Evolutionary conservation across 495 filamentous ascomycete species (phyloP).

Genomic region (Elasticomyces elasticus): DNA sequence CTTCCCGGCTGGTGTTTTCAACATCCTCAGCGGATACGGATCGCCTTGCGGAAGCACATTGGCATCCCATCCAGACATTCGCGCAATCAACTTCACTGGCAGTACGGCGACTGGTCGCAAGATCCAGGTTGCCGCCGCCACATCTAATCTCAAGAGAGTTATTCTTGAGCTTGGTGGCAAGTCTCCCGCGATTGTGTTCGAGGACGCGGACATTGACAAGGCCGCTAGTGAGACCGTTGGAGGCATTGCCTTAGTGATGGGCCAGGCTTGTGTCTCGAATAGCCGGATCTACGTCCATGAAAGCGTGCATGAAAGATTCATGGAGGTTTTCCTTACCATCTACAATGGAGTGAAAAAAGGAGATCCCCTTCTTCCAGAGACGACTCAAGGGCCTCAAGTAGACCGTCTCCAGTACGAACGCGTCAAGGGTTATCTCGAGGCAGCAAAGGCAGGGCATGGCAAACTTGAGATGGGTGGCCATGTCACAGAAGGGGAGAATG

Average conservation of each 20-base stretch:
- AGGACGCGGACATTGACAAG: constrained; percentile 29
- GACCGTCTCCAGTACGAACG: constrained; percentile 13
- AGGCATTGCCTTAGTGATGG: constrained; percentile 23
- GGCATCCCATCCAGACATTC: constrained; percentile 20
- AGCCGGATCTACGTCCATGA: constrained; percentile 34
- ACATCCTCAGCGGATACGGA: constrained; percentile 31
- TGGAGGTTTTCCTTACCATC: constrained; percentile 23
- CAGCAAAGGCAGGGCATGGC: constrained; percentile 34
- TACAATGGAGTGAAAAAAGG: constrained; percentile 23
- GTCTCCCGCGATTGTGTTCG: constrained; percentile 30
- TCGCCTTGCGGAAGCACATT: constrained; percentile 27
- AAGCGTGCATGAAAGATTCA: constrained; percentile 27
- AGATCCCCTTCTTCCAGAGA: constrained; percentile 12
- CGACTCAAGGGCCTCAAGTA: background rate
- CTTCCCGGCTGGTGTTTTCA: constrained; percentile 33
- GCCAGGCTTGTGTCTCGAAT: constrained; percentile 32
- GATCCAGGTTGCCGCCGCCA: constrained; percentile 25
- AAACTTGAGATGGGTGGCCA: constrained; percentile 27
- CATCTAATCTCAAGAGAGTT: constrained; percentile 31
- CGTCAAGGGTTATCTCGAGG: constrained; percentile 27
- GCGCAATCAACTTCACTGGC: constrained; percentile 18
- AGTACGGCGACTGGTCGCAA: constrained; percentile 24
- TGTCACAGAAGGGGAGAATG: constrained; percentile 25
- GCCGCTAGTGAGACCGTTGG: constrained; percentile 25
- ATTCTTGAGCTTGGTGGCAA: constrained; percentile 35